Conservation (phyloP, 2,329 filamentous ascomycete genomes). For the Macrophomina pseudophaseolina region DNA sequence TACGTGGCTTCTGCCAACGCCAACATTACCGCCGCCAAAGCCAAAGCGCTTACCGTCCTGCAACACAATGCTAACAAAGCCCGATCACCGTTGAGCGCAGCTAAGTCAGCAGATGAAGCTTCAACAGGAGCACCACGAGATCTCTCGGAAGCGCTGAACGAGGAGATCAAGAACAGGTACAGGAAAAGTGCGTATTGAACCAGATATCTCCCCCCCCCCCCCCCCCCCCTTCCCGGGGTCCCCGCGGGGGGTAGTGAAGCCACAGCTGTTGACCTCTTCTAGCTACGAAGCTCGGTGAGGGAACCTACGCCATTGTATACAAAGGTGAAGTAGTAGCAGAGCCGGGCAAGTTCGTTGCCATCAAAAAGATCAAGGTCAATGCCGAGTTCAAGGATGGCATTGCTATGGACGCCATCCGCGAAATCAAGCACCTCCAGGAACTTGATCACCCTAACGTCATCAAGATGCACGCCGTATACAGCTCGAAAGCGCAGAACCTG, state of each 20-base stretch:
- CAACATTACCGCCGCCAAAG: slow-evolving; percentile 30
- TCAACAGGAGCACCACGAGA: slow-evolving; percentile 38
- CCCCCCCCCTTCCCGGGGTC: not conserved
- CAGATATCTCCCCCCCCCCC: not conserved
- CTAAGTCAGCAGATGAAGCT: slow-evolving; percentile 32
- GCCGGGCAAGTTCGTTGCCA: slow-evolving; percentile 78
- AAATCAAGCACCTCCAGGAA: slow-evolving; percentile 95
- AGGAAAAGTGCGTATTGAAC: slow-evolving; percentile 23
- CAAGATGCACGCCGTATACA: slow-evolving; percentile 88
- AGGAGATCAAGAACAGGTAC: slow-evolving; percentile 66
- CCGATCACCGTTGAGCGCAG: slow-evolving; percentile 29
- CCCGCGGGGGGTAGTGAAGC: too few species aligned
- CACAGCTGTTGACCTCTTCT: slow-evolving; percentile 22
- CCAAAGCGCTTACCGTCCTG: slow-evolving; percentile 42
- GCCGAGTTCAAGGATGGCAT: slow-evolving; percentile 89
- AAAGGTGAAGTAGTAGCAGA: slow-evolving; percentile 78
- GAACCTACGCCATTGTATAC: slow-evolving; percentile 96
- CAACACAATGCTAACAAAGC: slow-evolving; percentile 31
- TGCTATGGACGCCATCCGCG: slow-evolving; percentile 90
- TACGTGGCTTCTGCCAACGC: slow-evolving; percentile 23
- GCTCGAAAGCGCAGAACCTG: slow-evolving; percentile 93
- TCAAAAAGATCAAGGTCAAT: slow-evolving; percentile 90
- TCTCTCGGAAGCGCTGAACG: slow-evolving; percentile 55
- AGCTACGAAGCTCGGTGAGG: slow-evolving; percentile 92
- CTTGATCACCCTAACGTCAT: slow-evolving; percentile 96